Percentiles rank a stretch among this genome's conserved stretches.
phyloP scores from a whole-genome alignment of 1,139 yeast genomes.

The Arxiozyma heterogenica region DNA sequence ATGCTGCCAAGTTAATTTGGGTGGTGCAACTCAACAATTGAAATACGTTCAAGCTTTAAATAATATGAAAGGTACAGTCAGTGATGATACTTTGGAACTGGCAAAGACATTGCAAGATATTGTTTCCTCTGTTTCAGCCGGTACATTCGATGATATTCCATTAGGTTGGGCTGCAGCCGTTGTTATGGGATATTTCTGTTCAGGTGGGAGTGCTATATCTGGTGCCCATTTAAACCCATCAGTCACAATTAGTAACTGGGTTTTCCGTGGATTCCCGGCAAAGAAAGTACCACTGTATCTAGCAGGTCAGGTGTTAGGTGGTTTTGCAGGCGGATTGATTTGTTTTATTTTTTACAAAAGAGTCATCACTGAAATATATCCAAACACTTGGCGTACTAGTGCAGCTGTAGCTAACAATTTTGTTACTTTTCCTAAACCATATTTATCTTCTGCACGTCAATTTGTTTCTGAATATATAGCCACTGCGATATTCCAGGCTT shows the following conservation, averaged over 20 bases:
- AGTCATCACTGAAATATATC: conserved; percentile 21
- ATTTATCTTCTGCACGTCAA: conserved; percentile 37
- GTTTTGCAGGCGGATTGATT: conserved; percentile 34
- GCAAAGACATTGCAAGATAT: conserved; percentile 14
- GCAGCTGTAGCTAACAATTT: conserved; percentile 33
- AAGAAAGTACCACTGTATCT: conserved; percentile 36
- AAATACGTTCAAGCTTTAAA: conserved; percentile 12
- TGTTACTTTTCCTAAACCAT: conserved; percentile 39
- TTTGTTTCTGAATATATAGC: conserved; percentile 39
- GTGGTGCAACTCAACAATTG: conserved; percentile 15
- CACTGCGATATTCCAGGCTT: conserved; percentile 36
- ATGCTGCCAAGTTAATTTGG: conserved; percentile 35
- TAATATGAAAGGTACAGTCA: conserved; percentile 6
- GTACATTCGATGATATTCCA: conserved; percentile 37
- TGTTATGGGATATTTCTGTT: conserved; percentile 37
- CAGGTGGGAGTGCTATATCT: conserved; percentile 37
- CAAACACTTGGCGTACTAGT: conserved; percentile 18
- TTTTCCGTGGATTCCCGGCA: conserved; percentile 37
- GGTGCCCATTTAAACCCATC: conserved; percentile 41
- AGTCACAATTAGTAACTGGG: conserved; percentile 34
- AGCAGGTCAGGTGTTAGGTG: conserved; percentile 36
- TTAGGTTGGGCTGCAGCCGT: conserved; percentile 46
- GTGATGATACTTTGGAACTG: conserved; percentile 9
- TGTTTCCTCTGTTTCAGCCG: conserved; percentile 26
- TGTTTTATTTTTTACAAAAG: conserved; percentile 33